Base-by-base conservation (phyloP, 1,139 yeast species). In the Nakaseomyces delphensis region DNA sequence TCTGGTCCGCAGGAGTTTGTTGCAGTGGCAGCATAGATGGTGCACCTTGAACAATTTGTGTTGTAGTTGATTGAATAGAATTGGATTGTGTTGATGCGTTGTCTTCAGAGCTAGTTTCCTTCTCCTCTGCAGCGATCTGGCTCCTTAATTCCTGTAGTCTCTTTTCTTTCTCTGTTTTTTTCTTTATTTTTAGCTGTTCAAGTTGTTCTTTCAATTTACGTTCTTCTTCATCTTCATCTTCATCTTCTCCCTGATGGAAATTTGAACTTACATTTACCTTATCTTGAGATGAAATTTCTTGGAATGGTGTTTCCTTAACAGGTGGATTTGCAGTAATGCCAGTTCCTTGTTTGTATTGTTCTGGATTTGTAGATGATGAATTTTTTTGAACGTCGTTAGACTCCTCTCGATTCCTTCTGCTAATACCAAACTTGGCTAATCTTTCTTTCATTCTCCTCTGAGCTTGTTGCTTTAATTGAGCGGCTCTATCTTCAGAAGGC, bases 401-500 rank as follows among this genome's bases (percentile, higher is more conserved):
- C n/a, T 32, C 47, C n/a, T 38, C 41, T 29, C 62, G 61, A 11
- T 18, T 31, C 23, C n/a, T 31, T 50, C 82, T 70, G 24, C 74
- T 68, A 42, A 85, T 77, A 1, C 96, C 96, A 45, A 89, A 71
- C 50, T 83, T 83, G 1, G 95, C 96, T 58, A 87, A 70, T 54
- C 93, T 71, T 55, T 87, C 96, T 49, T 79, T 81, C 94, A 89
- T 87, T 56, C 86, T 76, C 62, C 82, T 78, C 53, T 83, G 85
- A 0, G 97, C 97, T 56, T 85, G 95, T 10, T 91, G 95, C 59
- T 85, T 86, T 47, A 87, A 81, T 52, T 79, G 79, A 5, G 89
- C 89, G 6, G 93, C 75, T 51, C 96, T 73, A 45, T 85, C 94
- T 52, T 77, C 83, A 8, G 73, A 71, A 13, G 69, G 19, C 10